Percentiles rank a stretch among this genome's conserved stretches.
These are phyloP conservation scores for Mediolabrus comicus DNA, from an alignment of 108 stramenopile genomes.

Conservation along the genomic window DNA sequence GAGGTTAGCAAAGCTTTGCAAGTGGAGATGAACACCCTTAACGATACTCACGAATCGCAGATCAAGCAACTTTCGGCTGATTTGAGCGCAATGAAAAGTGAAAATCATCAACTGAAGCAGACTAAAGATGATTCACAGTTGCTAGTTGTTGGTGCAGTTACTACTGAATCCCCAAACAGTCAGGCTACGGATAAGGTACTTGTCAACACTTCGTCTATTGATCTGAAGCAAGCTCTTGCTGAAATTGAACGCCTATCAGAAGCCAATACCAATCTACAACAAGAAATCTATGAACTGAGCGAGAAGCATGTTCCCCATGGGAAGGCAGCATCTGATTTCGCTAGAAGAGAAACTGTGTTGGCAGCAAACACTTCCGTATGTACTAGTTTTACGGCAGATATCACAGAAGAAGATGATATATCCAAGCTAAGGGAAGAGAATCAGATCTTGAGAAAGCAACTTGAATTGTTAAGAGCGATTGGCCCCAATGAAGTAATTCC, in stretches of 20 bases:
- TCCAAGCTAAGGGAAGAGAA: constrained; percentile 29
- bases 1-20: constrained; percentile 6
- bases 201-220: not conserved
- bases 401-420: constrained; percentile 22
- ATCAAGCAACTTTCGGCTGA: not conserved
- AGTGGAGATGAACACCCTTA: not conserved
- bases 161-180: not conserved
- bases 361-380: constrained; percentile 5
- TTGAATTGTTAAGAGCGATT: constrained; percentile 13
- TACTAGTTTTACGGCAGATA: constrained; percentile 27
- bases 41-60: not conserved
- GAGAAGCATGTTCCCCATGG: not conserved
- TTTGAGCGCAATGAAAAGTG: not conserved
- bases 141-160: not conserved
- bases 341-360: constrained; percentile 1
- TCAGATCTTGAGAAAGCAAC: constrained; percentile 17
- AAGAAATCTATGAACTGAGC: not conserved
- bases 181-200: not conserved
- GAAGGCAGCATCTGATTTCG: not conserved
- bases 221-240: not conserved
- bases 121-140: not conserved
- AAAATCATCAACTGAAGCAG: not conserved
- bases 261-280: not conserved
- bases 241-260: not conserved
- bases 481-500: not conserved